phyloP scores from a whole-genome alignment of 2,329 filamentous ascomycete species.

The Chrysosphaeria jannelii region DNA sequence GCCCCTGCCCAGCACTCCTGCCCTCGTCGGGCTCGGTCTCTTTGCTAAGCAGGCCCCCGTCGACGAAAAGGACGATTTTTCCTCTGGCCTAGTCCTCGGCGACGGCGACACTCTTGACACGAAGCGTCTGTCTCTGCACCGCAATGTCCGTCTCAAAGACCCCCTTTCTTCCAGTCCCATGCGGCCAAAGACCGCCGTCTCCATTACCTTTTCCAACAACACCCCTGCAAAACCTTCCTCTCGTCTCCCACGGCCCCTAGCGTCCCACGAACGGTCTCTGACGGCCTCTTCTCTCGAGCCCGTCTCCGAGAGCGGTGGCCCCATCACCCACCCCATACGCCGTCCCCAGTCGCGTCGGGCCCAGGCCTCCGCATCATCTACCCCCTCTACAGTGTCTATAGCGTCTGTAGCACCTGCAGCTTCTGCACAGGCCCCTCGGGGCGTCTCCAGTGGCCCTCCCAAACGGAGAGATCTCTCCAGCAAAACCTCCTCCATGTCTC shows the following conservation, averaged over 20 bases:
- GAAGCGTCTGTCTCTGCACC: slow-evolving; percentile 57
- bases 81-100: slow-evolving; percentile 64
- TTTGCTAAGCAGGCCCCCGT: slow-evolving; percentile 7
- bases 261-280: slow-evolving; percentile 32
- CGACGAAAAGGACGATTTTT: slow-evolving; percentile 42
- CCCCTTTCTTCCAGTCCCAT: slow-evolving; percentile 36
- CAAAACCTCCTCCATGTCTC: slow-evolving; percentile 20
- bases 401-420: too few species aligned
- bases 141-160: slow-evolving; percentile 69
- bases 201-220: slow-evolving; percentile 81
- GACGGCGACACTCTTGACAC: slow-evolving; percentile 57
- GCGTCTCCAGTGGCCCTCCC: too few species aligned
- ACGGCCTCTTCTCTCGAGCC: slow-evolving; percentile 59
- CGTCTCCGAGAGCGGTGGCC: slow-evolving; percentile 65
- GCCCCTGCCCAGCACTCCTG: slow-evolving; percentile 12
- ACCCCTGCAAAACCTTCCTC: slow-evolving; percentile 22
- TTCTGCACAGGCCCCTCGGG: too few species aligned
- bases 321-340: slow-evolving; percentile 24
- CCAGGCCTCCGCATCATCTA: slow-evolving; percentile 36
- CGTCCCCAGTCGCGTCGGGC: slow-evolving; percentile 35
- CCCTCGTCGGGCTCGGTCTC: slow-evolving; percentile 7
- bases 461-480: slow-evolving; percentile 26
- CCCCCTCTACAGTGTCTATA: slow-evolving; percentile 28
- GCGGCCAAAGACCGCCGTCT: slow-evolving; percentile 45
- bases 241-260: slow-evolving; percentile 48